phyloP scores from a whole-genome alignment of 768 basidiomycete genomes.

The Pisolithus albus region DNA sequence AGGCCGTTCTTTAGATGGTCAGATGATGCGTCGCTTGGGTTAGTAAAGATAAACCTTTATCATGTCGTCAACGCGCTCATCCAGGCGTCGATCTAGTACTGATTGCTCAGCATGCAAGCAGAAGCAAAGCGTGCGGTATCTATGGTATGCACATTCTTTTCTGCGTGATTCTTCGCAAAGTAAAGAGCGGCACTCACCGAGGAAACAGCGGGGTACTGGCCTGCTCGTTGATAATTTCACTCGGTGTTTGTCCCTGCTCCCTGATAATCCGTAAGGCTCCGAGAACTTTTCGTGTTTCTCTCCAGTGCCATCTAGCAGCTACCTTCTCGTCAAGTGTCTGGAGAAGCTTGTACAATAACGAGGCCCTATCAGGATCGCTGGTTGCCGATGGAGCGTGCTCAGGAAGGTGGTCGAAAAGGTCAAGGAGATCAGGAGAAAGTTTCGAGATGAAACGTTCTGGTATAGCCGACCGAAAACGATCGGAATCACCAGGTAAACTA shows the following conservation, averaged over 20 bases:
- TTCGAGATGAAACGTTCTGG: constrained; percentile 37
- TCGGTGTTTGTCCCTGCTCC: constrained; percentile 56
- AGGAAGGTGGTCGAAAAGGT: constrained; percentile 54
- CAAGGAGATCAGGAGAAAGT: constrained; percentile 41
- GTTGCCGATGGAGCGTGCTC: constrained; percentile 51
- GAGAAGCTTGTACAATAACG: constrained; percentile 63
- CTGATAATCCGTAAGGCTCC: constrained; percentile 73
- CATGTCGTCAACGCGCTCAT: constrained; percentile 85
- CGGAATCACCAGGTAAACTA: not conserved
- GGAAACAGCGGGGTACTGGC: constrained; percentile 38
- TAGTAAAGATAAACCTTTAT: constrained; percentile 47
- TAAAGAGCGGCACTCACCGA: constrained; percentile 35
- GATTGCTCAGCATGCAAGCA: constrained; percentile 81
- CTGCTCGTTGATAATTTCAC: constrained; percentile 64
- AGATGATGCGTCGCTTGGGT: not conserved
- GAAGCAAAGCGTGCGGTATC: constrained; percentile 80
- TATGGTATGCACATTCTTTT: constrained; percentile 21
- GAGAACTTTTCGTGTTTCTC: constrained; percentile 84
- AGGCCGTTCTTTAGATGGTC: constrained; percentile 56
- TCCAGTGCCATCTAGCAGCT: constrained; percentile 92
- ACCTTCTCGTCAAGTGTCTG: constrained; percentile 61
- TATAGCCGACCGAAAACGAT: constrained; percentile 25
- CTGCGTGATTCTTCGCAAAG: not conserved
- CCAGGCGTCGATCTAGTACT: constrained; percentile 58
- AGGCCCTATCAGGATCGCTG: constrained; percentile 47